Base-by-base conservation (phyloP, 805 yeast genomes). In the Saccharomycopsis amapae region DNA sequence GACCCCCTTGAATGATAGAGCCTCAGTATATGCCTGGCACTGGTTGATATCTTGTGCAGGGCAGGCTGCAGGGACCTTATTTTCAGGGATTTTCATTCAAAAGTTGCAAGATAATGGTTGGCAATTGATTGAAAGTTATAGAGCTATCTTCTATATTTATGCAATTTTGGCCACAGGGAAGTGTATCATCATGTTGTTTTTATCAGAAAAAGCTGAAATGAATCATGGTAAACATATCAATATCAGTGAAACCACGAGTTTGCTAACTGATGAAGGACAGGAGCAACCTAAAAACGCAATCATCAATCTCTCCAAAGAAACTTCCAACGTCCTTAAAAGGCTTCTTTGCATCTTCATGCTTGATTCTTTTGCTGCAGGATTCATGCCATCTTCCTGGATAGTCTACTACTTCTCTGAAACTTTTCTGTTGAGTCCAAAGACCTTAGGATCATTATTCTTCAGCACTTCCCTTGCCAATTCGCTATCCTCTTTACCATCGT, bases 361-460 rank as follows among this genome's bases (percentile, higher is more conserved):
- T 25, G 97, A 88, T 61, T 86, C 96, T 1, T 71, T 88, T 41
- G 96, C 95, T 0, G 79, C 78, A 52, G 96, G 96, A 1, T 83
- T 88, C 62, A 83, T 87, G 87, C 80, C 95, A 2, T 69, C 79
- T 38, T 82, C 95, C 1, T 89, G 96, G 96, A 71, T 83, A 36
- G 86, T 87, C 33, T 88, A 81, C 59, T 88, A 85, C 62, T 81
- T 85, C 66, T 75, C 78, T 46, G 72, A 70, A 30, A 61, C 66
- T 12, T 87, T 81, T 55, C 53, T 60, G 1, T 62, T 77, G 24
- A 61, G 78, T 1, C 78, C 88, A 2, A 64, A 79, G 0, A 61
- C 70, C 0, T 63, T 87, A 38, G 96, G 96, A 4, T 53, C 72
- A 1, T 64, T 87, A 24, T 85, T 85, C 60, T 84, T 84, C 55